A percentile compares a stretch with the other conserved stretches of the same genome.
These are phyloP conservation scores for Dioscorea zingiberensis DNA, from an alignment of 106 monocot genomes.

Conservation along the genomic window DNA sequence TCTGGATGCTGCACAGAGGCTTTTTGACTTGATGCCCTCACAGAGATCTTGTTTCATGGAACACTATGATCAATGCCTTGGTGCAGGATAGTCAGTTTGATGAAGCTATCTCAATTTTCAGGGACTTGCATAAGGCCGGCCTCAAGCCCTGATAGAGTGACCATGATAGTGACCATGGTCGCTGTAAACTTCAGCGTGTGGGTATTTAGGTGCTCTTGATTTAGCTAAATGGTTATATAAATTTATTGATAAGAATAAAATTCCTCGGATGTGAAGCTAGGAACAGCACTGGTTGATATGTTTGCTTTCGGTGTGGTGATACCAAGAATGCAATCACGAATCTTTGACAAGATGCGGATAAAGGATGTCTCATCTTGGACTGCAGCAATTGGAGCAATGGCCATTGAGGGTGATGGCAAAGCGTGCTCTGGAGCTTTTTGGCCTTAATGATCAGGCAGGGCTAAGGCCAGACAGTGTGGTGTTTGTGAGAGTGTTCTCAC, in stretches of 20 bases:
- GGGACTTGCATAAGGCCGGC: slow-evolving; percentile 15
- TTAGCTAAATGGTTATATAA: slow-evolving; percentile 28
- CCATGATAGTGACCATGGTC: slow-evolving; percentile 24
- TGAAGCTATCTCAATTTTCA: slow-evolving; percentile 23
- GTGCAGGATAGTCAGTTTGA: slow-evolving; percentile 17
- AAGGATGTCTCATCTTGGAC: slow-evolving; percentile 24
- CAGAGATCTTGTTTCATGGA: slow-evolving; percentile 35
- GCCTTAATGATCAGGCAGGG: slow-evolving; percentile 8
- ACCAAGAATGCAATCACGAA: slow-evolving; percentile 4
- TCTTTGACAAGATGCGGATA: slow-evolving; percentile 10
- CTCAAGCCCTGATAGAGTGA: slow-evolving; percentile 17
- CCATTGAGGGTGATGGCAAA: slow-evolving; percentile 5
- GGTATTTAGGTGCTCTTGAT: slow-evolving; percentile 25
- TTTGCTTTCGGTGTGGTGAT: slow-evolving; percentile 23
- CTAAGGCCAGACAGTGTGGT: slow-evolving; percentile 4
- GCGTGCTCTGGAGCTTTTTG: slow-evolving; percentile 6
- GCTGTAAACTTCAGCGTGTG: slow-evolving; percentile 24
- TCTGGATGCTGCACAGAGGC: slow-evolving; percentile 19
- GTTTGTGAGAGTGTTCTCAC: slow-evolving; percentile 6
- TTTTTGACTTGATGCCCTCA: slow-evolving; percentile 27
- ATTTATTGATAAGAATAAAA: slow-evolving; percentile 11
- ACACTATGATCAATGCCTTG: slow-evolving; percentile 25
- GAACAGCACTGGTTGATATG: slow-evolving; percentile 19
- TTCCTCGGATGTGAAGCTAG: slow-evolving; percentile 10
- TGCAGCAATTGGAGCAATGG: slow-evolving; percentile 16